Conservation (phyloP, 768 basidiomycete genomes). For the Albatrellus ellisii region DNA sequence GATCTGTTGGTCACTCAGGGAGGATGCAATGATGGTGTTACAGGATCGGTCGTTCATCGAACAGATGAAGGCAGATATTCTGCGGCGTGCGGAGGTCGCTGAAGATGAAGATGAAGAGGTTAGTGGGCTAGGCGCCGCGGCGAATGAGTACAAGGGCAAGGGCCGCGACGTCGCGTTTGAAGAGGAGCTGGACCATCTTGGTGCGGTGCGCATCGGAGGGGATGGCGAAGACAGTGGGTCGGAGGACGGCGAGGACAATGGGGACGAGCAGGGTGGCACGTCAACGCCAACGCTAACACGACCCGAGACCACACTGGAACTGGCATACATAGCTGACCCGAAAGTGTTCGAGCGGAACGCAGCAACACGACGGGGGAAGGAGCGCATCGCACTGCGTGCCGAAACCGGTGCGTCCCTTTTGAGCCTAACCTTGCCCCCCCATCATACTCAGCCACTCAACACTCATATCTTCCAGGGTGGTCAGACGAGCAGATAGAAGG, state of each 20-base stretch:
- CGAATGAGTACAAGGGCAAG: slow-evolving; percentile 12
- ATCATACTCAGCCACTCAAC: not conserved
- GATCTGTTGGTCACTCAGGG: slow-evolving; percentile 20
- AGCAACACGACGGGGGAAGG: slow-evolving; percentile 55
- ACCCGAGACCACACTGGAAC: slow-evolving; percentile 53
- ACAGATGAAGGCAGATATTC: slow-evolving; percentile 73
- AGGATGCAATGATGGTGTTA: slow-evolving; percentile 30
- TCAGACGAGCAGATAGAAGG: slow-evolving; percentile 83
- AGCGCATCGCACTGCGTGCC: slow-evolving; percentile 48
- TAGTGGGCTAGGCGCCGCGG: slow-evolving; percentile 20
- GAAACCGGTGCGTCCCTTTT: slow-evolving; percentile 40
- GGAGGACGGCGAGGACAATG: slow-evolving; percentile 24
- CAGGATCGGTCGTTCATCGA: slow-evolving; percentile 50
- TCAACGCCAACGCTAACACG: slow-evolving; percentile 17
- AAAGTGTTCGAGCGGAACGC: slow-evolving; percentile 69
- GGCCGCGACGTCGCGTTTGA: slow-evolving; percentile 29
- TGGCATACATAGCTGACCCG: slow-evolving; percentile 64
- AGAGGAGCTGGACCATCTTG: slow-evolving; percentile 38
- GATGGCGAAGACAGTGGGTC: slow-evolving; percentile 46
- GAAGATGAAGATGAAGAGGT: slow-evolving; percentile 42
- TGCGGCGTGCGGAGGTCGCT: slow-evolving; percentile 59
- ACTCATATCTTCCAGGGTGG: slow-evolving; percentile 35
- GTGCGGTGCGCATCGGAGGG: slow-evolving; percentile 34
- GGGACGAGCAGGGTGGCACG: slow-evolving; percentile 20
- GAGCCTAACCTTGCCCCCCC: not conserved